These are phyloP conservation scores for Protomyces arabidopsidicola DNA, from an alignment of 1,139 yeast species.

Conservation along the genomic window DNA sequence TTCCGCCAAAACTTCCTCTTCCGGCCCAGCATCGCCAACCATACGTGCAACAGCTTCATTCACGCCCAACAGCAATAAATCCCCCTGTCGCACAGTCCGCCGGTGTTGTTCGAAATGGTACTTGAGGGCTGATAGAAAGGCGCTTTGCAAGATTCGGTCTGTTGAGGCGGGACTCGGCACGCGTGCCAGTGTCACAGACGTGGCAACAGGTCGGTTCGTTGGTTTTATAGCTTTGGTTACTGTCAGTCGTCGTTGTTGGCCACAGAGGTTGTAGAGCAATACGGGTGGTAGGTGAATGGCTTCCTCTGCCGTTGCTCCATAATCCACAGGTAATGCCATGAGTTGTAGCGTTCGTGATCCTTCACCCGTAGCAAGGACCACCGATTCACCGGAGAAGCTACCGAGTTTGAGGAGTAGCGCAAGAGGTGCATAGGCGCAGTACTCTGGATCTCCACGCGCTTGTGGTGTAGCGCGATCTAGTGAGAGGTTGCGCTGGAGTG, in stretches of 20 bases:
- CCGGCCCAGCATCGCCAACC: constrained; percentile 45
- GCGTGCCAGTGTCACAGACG: constrained; percentile 56
- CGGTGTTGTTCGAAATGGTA: constrained; percentile 54
- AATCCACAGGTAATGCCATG: constrained; percentile 8
- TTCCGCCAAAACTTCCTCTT: constrained; percentile 34
- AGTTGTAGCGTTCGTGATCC: not conserved
- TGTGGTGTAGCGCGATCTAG: not conserved
- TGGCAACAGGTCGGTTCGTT: constrained; percentile 15
- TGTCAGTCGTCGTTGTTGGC: constrained; percentile 39
- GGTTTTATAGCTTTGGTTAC: constrained; percentile 30
- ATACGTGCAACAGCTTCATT: constrained; percentile 67
- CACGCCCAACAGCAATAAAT: constrained; percentile 69
- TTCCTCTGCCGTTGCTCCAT: constrained; percentile 33
- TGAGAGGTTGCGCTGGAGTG: not conserved
- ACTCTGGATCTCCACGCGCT: not conserved
- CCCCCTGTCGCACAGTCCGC: constrained; percentile 59
- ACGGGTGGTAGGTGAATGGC: constrained; percentile 61
- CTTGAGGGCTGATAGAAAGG: constrained; percentile 61
- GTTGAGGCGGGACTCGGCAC: constrained; percentile 67
- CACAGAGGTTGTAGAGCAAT: constrained; percentile 50
- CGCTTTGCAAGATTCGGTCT: constrained; percentile 60
- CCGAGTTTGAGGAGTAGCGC: constrained; percentile 12
- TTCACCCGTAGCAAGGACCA: not conserved
- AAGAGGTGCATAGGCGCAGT: constrained; percentile 7
- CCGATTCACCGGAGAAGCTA: constrained; percentile 10